Evolutionary conservation across 345 rosid species (phyloP).

Genomic region (Salix suchowensis): DNA sequence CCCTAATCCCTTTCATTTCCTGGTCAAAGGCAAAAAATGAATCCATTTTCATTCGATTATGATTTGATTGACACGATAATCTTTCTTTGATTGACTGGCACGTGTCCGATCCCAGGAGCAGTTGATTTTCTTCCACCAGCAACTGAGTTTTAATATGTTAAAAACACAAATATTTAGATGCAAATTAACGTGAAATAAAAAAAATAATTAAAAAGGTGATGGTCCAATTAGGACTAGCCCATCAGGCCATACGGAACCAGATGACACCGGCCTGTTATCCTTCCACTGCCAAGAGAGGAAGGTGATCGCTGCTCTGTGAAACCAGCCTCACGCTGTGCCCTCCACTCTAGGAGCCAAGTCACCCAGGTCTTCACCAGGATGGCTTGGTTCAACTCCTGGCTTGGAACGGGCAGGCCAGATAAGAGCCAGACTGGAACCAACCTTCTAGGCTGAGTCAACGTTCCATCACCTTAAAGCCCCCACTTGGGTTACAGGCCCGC

Average conservation of each 20-base stretch:
- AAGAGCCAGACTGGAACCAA: not conserved
- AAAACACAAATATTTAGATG: too few species aligned
- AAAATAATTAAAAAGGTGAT: not conserved
- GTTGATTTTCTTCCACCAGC: too few species aligned
- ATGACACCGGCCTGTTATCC: slow-evolving; percentile 20
- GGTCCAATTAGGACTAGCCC: slow-evolving; percentile 21
- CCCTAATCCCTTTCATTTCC: too few species aligned
- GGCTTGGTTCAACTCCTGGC: slow-evolving; percentile 14
- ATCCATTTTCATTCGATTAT: not conserved
- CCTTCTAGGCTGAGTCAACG: fast-evolving
- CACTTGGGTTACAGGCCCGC: slow-evolving; percentile 26
- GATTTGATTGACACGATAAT: not conserved
- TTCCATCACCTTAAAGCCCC: slow-evolving; percentile 12
- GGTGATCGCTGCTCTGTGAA: slow-evolving; percentile 20
- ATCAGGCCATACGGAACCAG: not conserved
- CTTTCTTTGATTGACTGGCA: not conserved
- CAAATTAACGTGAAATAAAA: too few species aligned
- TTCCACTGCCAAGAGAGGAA: slow-evolving; percentile 33
- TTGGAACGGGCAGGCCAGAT: slow-evolving; percentile 28
- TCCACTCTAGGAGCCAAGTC: slow-evolving; percentile 16
- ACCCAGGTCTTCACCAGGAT: not conserved
- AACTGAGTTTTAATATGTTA: too few species aligned
- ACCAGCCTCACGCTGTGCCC: slow-evolving; percentile 44
- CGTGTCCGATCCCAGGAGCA: not conserved
- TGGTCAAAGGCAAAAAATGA: not conserved